Evolutionary conservation across 768 basidiomycete species (phyloP), one percentile per base, ranked within the genome.

Genomic region (Termitomyces sp.): DNA sequence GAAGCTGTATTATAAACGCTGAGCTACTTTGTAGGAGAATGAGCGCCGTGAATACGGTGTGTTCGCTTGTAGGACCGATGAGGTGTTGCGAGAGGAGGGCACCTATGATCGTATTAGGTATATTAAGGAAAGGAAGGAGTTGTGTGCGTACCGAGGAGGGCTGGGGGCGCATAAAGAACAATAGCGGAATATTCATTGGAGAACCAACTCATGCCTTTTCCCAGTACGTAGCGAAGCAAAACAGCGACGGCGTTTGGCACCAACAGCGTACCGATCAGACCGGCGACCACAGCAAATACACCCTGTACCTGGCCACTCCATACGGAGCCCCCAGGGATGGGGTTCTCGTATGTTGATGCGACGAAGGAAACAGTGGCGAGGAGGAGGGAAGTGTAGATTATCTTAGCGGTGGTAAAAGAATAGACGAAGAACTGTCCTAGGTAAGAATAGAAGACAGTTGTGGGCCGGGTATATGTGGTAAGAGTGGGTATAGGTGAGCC

Each of bases 121-220:
- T 20, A 51, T 14, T 29, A 34, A 42, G 26, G 3, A 42, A 29
- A 4, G 31, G 16, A 32, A 32, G 22, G 37, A 24, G 41, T 72
- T 31, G 9, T 2, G 16, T 31, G 14, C 42, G 29, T 61, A 88
- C 92, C 92, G 14, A 89, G 72, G 14, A 92, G 65, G 0, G 85
- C 83, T 2, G 90, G 79, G 14, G 92, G 90, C 2, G 79, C 89
- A 65, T 92, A 98, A 22, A 97, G 70, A 22, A 79, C 65, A 9
- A 95, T 61, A 1, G 81, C 78, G 12, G 82, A 78, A 62, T 85
- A 79, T 59, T 91, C 90, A 42, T 77, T 80, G 16, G 81, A 76
- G 70, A 92, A 97, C 94, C 94, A 98, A 64, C 89, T 90, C 82
- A 96, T 82, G 0, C 83, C 79, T 69, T 82, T 87, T 8, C 81